Conservation (phyloP, 176 grass and related monocot genomes). For the Saccharum spontaneum region DNA sequence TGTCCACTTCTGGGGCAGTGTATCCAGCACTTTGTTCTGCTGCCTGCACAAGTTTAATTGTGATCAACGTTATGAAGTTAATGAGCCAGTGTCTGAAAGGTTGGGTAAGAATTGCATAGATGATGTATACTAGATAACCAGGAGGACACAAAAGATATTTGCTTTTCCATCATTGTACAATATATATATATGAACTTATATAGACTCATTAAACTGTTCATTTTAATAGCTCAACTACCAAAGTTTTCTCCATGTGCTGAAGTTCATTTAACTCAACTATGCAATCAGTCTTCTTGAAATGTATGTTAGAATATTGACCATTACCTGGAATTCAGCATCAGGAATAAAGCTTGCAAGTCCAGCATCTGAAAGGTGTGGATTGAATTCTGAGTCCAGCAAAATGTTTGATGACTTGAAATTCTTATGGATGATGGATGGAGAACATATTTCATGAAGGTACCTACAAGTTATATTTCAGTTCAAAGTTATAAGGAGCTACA, state of each 20-base stretch:
- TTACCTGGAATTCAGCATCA: slow-evolving; percentile 83
- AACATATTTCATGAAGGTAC: slow-evolving; percentile 90
- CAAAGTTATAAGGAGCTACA: slow-evolving; percentile 24
- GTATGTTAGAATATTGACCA: slow-evolving; percentile 6
- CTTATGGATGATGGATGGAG: slow-evolving; percentile 78
- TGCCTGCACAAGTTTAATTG: slow-evolving; percentile 55
- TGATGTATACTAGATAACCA: slow-evolving; percentile 18
- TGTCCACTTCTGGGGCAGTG: slow-evolving; percentile 78
- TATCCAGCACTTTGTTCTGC: slow-evolving; percentile 69
- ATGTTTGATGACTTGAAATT: slow-evolving; percentile 99
- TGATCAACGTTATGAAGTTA: neutral
- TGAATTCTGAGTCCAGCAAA: slow-evolving; percentile 76
- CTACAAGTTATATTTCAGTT: slow-evolving; percentile 42
- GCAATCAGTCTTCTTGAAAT: slow-evolving; percentile 6
- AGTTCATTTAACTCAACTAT: slow-evolving; percentile 12
- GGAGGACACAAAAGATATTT: neutral
- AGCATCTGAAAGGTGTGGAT: slow-evolving; percentile 83
- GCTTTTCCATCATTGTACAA: neutral
- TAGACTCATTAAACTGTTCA: neutral
- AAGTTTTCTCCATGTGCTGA: slow-evolving; percentile 12
- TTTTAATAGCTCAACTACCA: slow-evolving; percentile 21
- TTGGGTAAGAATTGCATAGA: neutral
- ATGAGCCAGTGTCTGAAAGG: slow-evolving; percentile 11
- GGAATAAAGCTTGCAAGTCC: slow-evolving; percentile 69
- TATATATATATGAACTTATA: neutral